A percentile compares a stretch with the other conserved stretches of the same genome.
Evolutionary conservation across 78 protist genomes (phyloP).

Genomic region (Mantamonas sphyraenae): DNA sequence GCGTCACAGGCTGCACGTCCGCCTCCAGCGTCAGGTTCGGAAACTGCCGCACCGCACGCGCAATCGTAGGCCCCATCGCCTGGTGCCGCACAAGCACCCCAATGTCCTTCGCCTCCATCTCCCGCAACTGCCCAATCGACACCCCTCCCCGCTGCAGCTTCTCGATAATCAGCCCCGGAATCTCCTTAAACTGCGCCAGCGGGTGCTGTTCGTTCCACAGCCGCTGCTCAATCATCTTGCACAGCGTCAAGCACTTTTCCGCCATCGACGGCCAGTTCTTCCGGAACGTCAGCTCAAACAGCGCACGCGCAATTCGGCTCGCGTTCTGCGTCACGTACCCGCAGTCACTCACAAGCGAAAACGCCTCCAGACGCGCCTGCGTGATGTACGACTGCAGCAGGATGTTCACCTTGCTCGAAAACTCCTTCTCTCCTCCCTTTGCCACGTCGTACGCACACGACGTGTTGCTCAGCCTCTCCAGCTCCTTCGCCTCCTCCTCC

Average conservation of each 20-base stretch:
- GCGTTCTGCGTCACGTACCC: conserved; percentile 75
- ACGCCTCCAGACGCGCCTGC: conserved; percentile 30
- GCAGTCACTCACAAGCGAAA: conserved; percentile 71
- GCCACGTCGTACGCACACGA: neutral
- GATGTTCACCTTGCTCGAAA: conserved; percentile 25
- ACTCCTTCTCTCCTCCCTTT: neutral
- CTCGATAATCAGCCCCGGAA: conserved; percentile 9
- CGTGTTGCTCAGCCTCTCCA: conserved; percentile 32
- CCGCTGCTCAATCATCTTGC: conserved; percentile 74
- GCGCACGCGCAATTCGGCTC: conserved; percentile 78
- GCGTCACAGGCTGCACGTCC: conserved; percentile 85
- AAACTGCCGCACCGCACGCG: conserved; percentile 37
- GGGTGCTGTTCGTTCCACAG: conserved; percentile 68
- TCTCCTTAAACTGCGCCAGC: conserved; percentile 54
- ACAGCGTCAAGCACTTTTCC: conserved; percentile 51
- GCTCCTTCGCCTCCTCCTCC: conserved; percentile 82
- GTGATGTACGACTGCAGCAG: conserved; percentile 83
- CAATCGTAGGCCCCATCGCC: conserved; percentile 34
- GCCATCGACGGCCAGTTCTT: conserved; percentile 54
- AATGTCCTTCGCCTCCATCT: conserved; percentile 66
- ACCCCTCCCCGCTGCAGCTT: neutral
- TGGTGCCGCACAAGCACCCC: conserved; percentile 49
- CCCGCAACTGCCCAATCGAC: conserved; percentile 48
- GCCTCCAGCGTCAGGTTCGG: conserved; percentile 61
- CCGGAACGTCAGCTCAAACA: conserved; percentile 84